Percentiles rank a stretch among this genome's conserved stretches.
phyloP scores from a whole-genome alignment of 768 basidiomycete species.

The Suillus discolor region DNA sequence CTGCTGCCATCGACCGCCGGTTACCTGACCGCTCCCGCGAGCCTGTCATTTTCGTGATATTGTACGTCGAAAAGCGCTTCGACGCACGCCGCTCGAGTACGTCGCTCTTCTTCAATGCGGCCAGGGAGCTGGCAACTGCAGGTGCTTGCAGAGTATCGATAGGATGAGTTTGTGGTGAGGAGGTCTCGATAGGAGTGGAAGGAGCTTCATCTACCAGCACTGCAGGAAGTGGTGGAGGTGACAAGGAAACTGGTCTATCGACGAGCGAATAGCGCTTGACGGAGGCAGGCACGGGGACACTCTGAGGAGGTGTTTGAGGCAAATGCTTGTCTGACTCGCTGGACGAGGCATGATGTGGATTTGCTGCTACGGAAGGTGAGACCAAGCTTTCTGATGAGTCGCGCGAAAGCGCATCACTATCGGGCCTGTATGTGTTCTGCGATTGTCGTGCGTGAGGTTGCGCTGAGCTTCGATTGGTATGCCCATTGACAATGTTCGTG shows the following conservation, averaged over 20 bases:
- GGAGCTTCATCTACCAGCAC: slow-evolving; percentile 44
- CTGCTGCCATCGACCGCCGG: slow-evolving; percentile 67
- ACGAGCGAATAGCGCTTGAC: slow-evolving; percentile 82
- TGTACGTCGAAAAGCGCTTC: slow-evolving; percentile 94
- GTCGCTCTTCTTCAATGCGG: slow-evolving; percentile 86
- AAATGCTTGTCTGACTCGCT: slow-evolving; percentile 27
- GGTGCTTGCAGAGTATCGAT: slow-evolving; percentile 48
- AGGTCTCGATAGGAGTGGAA: slow-evolving; percentile 22
- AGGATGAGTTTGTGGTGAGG: slow-evolving; percentile 39
- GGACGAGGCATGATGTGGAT: slow-evolving; percentile 17
- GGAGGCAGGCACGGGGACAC: slow-evolving; percentile 53
- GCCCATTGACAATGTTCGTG: slow-evolving; percentile 16
- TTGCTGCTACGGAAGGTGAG: slow-evolving; percentile 7
- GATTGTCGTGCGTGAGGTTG: slow-evolving; percentile 22
- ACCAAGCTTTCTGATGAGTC: slow-evolving; percentile 17
- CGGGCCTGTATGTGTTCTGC: slow-evolving; percentile 11
- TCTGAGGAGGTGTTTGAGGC: slow-evolving; percentile 31
- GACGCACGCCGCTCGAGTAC: slow-evolving; percentile 89
- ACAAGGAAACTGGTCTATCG: slow-evolving; percentile 59
- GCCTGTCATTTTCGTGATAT: slow-evolving; percentile 91
- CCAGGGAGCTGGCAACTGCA: slow-evolving; percentile 78
- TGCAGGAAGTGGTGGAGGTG: slow-evolving; percentile 46
- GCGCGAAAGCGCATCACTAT: slow-evolving; percentile 7
- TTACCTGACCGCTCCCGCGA: slow-evolving; percentile 58
- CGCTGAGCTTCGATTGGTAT: slow-evolving; percentile 9